phyloP scores from a whole-genome alignment of 78 protist genomes.

The Capsaspora owczarzaki region DNA sequence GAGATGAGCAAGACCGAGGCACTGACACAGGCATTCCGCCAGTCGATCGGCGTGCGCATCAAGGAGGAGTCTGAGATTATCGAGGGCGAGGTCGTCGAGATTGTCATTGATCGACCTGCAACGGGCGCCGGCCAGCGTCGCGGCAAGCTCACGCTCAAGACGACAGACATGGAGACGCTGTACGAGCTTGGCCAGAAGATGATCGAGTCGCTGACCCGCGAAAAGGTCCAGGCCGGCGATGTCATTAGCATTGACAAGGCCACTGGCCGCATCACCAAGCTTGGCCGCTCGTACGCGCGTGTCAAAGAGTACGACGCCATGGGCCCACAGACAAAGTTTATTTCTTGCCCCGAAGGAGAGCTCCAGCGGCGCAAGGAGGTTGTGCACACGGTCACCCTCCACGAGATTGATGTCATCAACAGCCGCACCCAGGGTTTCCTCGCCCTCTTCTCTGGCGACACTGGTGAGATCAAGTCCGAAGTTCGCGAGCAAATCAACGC shows the following conservation, averaged over 20 bases:
- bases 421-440: constrained; percentile 89
- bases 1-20: constrained; percentile 93
- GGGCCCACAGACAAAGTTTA: constrained; percentile 90
- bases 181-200: constrained; percentile 97
- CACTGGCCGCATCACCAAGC: constrained; percentile 83
- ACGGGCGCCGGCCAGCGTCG: constrained; percentile 26
- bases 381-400: constrained; percentile 96
- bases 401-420: constrained; percentile 98
- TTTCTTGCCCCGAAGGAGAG: constrained; percentile 98
- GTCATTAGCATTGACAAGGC: constrained; percentile 91
- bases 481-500: constrained; percentile 96
- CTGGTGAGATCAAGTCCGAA: constrained; percentile 98
- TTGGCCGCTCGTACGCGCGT: constrained; percentile 90
- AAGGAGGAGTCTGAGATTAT: constrained; percentile 97
- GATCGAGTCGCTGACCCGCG: constrained; percentile 95
- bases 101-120: constrained; percentile 77
- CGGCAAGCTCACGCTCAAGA: constrained; percentile 87
- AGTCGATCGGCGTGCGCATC: constrained; percentile 96
- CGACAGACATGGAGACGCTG: constrained; percentile 99
- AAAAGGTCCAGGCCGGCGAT: constrained; percentile 81
- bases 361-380: constrained; percentile 94
- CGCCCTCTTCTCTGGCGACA: constrained; percentile 89
- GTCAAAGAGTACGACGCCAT: constrained; percentile 91
- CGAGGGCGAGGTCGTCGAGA: constrained; percentile 98
- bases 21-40: constrained; percentile 95